Conservation (phyloP, 2,329 filamentous ascomycete genomes). For the Byssoonygena ceratinophila region DNA sequence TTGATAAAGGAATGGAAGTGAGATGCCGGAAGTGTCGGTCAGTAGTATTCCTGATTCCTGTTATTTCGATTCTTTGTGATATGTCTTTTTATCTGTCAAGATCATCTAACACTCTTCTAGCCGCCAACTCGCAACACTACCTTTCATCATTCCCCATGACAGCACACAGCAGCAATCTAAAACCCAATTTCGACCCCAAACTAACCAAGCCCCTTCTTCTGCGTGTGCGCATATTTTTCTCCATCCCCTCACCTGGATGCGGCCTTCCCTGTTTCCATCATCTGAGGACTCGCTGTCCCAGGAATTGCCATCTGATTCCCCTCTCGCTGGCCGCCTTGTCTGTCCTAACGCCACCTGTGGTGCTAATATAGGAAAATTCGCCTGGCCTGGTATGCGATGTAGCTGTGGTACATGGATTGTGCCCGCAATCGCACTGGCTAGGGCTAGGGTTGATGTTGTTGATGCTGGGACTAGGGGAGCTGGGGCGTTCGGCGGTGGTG, state of each 20-base stretch:
- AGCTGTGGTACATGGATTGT: conserved; percentile 85
- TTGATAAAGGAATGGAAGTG: conserved; percentile 45
- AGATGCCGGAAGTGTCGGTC: conserved; percentile 83
- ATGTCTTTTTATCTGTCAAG: not conserved
- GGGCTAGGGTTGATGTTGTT: conserved; percentile 70
- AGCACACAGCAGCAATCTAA: not conserved
- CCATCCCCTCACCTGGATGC: conserved; percentile 93
- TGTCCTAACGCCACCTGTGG: conserved; percentile 72
- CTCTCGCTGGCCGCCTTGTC: conserved; percentile 69
- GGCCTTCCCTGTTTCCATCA: conserved; percentile 52
- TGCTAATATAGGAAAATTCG: conserved; percentile 79
- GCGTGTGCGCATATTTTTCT: conserved; percentile 79
- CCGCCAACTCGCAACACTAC: conserved; percentile 51
- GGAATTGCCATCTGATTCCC: conserved; percentile 45
- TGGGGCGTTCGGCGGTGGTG: conserved; percentile 19
- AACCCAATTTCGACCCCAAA: not conserved
- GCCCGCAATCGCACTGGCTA: conserved; percentile 77
- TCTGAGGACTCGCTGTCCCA: conserved; percentile 1
- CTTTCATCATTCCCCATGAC: conserved; percentile 57
- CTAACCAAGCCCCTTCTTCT: conserved; percentile 19
- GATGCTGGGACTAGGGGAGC: conserved; percentile 19
- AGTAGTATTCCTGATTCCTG: conserved; percentile 27
- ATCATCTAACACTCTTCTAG: conserved; percentile 1
- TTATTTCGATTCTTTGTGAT: not conserved
- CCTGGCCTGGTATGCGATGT: conserved; percentile 92